These are phyloP conservation scores for Flueggea neowawraea DNA, from an alignment of 441 rosid species.

Conservation along the genomic window DNA sequence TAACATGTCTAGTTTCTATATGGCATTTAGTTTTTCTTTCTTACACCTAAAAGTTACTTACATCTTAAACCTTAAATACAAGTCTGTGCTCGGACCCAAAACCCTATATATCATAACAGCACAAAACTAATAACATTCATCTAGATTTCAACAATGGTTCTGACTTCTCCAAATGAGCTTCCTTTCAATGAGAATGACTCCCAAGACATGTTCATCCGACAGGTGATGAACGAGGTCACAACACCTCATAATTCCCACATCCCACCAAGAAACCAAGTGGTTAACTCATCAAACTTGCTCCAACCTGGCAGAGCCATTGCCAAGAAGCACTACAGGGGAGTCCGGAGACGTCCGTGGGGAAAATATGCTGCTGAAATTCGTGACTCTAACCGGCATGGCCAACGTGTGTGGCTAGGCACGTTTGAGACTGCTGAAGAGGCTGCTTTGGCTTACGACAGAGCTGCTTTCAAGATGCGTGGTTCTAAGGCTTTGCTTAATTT, in stretches of 20 bases:
- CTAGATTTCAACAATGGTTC: conserved; percentile 22
- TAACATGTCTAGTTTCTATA: no score
- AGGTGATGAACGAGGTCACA: conserved; percentile 39
- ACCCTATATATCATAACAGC: no score
- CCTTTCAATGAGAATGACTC: conserved; percentile 72
- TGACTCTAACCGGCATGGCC: conserved; percentile 46
- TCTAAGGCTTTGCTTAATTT: conserved; percentile 65
- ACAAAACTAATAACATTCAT: neutral
- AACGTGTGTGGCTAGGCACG: conserved; percentile 61
- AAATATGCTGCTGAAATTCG: conserved; percentile 70
- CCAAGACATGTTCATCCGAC: conserved; percentile 62
- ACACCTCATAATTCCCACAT: neutral
- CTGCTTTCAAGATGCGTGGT: conserved; percentile 66
- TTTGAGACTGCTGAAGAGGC: conserved; percentile 61
- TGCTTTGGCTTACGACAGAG: conserved; percentile 62
- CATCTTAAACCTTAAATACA: no score
- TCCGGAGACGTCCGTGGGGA: conserved; percentile 69
- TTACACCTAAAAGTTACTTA: no score
- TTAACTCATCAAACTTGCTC: conserved; percentile 11
- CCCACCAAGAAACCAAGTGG: conserved; percentile 13
- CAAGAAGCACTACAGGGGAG: conserved; percentile 66
- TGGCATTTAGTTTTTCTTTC: no score
- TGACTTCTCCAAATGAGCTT: conserved; percentile 30
- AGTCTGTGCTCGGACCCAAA: no score
- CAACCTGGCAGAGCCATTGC: conserved; percentile 24